A percentile compares a stretch with the other conserved stretches of the same genome.
These are phyloP conservation scores for Candida michaelii DNA, from an alignment of 805 yeast genomes.

Conservation along the genomic window DNA sequence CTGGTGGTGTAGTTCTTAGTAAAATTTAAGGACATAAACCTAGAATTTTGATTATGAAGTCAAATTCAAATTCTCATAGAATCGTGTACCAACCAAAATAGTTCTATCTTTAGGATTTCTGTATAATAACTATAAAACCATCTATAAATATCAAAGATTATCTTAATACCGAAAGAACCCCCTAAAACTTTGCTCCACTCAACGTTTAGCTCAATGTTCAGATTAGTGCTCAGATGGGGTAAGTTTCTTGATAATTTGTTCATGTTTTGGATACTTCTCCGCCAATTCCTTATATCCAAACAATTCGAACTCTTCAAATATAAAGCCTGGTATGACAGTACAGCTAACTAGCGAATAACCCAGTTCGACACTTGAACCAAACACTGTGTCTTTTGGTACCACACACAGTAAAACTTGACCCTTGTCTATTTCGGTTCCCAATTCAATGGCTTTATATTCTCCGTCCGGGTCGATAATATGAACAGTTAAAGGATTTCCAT, in stretches of 20 bases:
- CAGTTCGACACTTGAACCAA: slow-evolving; percentile 22
- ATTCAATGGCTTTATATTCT: slow-evolving; percentile 14
- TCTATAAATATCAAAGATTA: too few species aligned
- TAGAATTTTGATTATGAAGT: too few species aligned
- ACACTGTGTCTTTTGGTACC: slow-evolving; percentile 22
- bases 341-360: slow-evolving; percentile 24
- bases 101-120: too few species aligned
- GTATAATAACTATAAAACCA: too few species aligned
- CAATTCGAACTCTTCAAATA: slow-evolving; percentile 22
- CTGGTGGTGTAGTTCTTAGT: too few species aligned
- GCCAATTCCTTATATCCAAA: slow-evolving; percentile 18
- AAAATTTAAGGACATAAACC: too few species aligned
- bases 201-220: too few species aligned
- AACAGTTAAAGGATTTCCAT: slow-evolving; percentile 22
- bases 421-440: slow-evolving; percentile 17
- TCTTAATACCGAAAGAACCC: too few species aligned
- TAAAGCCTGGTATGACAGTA: slow-evolving; percentile 25
- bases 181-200: too few species aligned
- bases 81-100: too few species aligned
- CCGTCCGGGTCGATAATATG: slow-evolving; percentile 23
- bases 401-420: slow-evolving; percentile 21
- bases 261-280: slow-evolving; percentile 19
- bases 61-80: too few species aligned
- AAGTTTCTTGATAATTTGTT: slow-evolving; percentile 18
- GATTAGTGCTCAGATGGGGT: too few species aligned